Base-by-base conservation (phyloP, 495 filamentous ascomycete genomes). In the Aspergillus carlsbadensis region DNA sequence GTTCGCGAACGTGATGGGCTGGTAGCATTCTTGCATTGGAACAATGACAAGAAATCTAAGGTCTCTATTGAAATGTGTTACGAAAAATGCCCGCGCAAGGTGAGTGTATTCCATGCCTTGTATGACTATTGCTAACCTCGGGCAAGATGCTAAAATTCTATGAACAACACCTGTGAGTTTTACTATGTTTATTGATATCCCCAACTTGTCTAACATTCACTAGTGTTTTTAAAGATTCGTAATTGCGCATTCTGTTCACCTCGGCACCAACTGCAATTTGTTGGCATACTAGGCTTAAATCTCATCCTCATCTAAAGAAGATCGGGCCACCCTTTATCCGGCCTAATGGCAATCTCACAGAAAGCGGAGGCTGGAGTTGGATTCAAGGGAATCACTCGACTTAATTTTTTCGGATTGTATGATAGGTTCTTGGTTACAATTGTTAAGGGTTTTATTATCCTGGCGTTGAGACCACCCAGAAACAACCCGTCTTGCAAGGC, bases 11-110 rank as follows among this genome's bases (percentile, higher is more conserved):
- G 66, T 15, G 58, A 74, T 5, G 68, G 67, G 13, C 54, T 81
- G 4, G 75, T 73, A 36, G 85, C 76, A 0, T 84, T 78, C 48
- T 58, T 87, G 2, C 61, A 78, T 15, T 88, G 83, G 82, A 83
- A 75, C 34, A 81, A 84, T 55, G 71, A 69, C 36, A 73, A 69
- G 29, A 72, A 65, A 41, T 67, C 75, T 1, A 70, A 68, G 35
- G 67, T 78, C 4, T 61, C 65, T 4, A 60, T 77, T 31, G 64
- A 69, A 18, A 67, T 41, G 10, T 77, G 72, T 50, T 79, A 79
- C 40, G 70, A 77, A 7, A 72, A 60, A 22, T 78, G 73, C 46
- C 76, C 76, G 0, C 31, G 53, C 45, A 69, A 68, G 59, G 74
- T 71, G 56, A 63, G 65, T 62, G 7, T 10, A 11, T 43, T 45